Percentiles rank a stretch among this genome's conserved stretches.
These are phyloP conservation scores for Penicillium desertorum DNA, from an alignment of 495 filamentous ascomycete genomes.

Conservation along the genomic window DNA sequence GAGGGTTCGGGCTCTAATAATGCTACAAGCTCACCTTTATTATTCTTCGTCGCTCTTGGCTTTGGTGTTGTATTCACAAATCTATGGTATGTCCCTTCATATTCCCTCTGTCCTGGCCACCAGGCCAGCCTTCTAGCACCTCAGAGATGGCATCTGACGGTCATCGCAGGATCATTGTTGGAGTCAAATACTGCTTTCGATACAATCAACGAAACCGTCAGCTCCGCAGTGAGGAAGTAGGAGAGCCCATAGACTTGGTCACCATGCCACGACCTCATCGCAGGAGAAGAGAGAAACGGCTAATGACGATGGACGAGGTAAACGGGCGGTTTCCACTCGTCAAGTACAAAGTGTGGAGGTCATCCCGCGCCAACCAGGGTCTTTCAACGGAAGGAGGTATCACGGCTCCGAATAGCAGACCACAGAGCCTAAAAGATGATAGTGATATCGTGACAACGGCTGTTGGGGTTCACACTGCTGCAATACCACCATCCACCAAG, in stretches of 20 bases:
- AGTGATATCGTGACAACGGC: conserved; percentile 15
- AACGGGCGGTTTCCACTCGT: conserved; percentile 93
- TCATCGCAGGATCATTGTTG: conserved; percentile 90
- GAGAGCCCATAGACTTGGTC: conserved; percentile 78
- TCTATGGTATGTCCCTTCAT: conserved; percentile 68
- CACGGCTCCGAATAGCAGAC: conserved; percentile 55
- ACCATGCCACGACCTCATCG: conserved; percentile 77
- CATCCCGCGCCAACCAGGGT: conserved; percentile 77
- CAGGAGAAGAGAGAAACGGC: conserved; percentile 87
- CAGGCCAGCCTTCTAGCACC: neutral
- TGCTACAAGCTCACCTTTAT: conserved; percentile 77
- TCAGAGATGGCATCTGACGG: conserved; percentile 7
- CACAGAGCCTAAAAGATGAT: conserved; percentile 30
- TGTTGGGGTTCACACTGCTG: conserved; percentile 13
- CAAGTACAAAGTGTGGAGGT: conserved; percentile 95
- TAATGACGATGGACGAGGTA: conserved; percentile 99
- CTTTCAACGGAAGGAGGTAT: conserved; percentile 84
- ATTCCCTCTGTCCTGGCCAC: neutral
- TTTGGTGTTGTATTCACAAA: conserved; percentile 99
- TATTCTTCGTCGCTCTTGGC: conserved; percentile 96
- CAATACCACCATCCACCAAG: conserved; percentile 7
- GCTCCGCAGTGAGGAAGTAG: conserved; percentile 75
- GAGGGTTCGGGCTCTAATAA: conserved; percentile 13
- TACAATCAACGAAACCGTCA: conserved; percentile 94
- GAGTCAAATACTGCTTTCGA: conserved; percentile 98